These are phyloP conservation scores for Coemansia sp. DNA, from an alignment of 192 early-diverging fungal genomes.

Conservation along the genomic window DNA sequence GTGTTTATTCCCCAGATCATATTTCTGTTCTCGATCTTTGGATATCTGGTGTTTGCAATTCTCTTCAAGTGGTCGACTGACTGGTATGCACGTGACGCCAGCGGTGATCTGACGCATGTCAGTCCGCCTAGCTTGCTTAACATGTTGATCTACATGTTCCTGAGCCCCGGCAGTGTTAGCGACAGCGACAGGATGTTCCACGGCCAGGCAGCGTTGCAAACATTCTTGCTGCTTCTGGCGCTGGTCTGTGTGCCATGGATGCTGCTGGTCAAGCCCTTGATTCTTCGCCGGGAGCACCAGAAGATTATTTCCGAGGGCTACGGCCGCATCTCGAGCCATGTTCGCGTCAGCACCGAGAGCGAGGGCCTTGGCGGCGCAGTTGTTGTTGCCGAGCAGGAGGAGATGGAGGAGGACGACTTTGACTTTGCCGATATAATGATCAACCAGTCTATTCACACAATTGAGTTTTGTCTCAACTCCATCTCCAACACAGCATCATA, in stretches of 20 bases:
- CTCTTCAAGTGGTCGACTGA: slow-evolving; percentile 94
- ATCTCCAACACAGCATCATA: slow-evolving; percentile 99
- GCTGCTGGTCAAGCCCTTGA: slow-evolving; percentile 89
- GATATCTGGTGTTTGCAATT: slow-evolving; percentile 89
- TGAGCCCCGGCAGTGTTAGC: slow-evolving; percentile 79
- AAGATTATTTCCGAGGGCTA: slow-evolving; percentile 73
- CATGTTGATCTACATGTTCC: slow-evolving; percentile 99
- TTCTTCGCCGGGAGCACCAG: slow-evolving; percentile 77
- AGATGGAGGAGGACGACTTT: slow-evolving; percentile 70
- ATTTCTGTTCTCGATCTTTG: slow-evolving; percentile 92
- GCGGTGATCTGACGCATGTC: slow-evolving; percentile 63
- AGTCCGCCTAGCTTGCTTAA: slow-evolving; percentile 92
- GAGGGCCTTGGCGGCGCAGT: slow-evolving; percentile 46
- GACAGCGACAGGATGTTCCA: slow-evolving; percentile 71
- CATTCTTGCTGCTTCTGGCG: slow-evolving; percentile 74
- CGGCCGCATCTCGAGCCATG: slow-evolving; percentile 58
- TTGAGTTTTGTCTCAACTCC: slow-evolving; percentile 93
- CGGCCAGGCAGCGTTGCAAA: slow-evolving; percentile 85
- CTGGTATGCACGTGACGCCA: slow-evolving; percentile 74
- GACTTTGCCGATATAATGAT: slow-evolving; percentile 97
- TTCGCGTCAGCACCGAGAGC: slow-evolving; percentile 52
- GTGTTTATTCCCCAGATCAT: slow-evolving; percentile 94
- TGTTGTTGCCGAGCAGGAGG: slow-evolving; percentile 62
- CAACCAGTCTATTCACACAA: slow-evolving; percentile 96
- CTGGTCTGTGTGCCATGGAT: slow-evolving; percentile 96